A percentile compares a stretch with the other conserved stretches of the same genome.
Conservation (phyloP, 2,329 filamentous ascomycete genomes). For the Beauveria caledonica region DNA sequence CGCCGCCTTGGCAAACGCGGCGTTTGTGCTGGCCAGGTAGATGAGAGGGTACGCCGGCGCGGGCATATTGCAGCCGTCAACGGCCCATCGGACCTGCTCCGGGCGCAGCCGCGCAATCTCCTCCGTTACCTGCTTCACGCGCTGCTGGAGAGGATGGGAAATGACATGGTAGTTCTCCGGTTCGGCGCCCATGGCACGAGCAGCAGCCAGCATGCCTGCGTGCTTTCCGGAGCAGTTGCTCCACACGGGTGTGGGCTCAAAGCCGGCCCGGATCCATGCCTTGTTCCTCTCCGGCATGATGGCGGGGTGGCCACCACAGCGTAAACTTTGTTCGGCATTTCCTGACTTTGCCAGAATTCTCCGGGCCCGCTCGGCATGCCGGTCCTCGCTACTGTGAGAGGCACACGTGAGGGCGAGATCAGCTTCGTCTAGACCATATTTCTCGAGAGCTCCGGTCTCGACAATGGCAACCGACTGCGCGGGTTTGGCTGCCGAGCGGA, state of each 20-base stretch:
- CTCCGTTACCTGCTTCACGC: slow-evolving; percentile 28
- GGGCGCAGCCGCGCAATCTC: slow-evolving; percentile 24
- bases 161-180: slow-evolving; percentile 27
- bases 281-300: slow-evolving; percentile 27
- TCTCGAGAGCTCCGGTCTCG: slow-evolving; percentile 31
- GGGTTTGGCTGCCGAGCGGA: slow-evolving; percentile 38
- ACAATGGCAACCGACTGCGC: slow-evolving; percentile 36
- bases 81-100: slow-evolving; percentile 29
- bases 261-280: slow-evolving; percentile 30
- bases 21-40: slow-evolving; percentile 27
- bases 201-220: slow-evolving; percentile 36
- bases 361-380: slow-evolving; percentile 29
- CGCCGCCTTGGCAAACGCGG: slow-evolving; percentile 28
- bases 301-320: slow-evolving; percentile 34
- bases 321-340: slow-evolving; percentile 27
- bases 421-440: slow-evolving; percentile 27
- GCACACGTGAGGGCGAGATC: slow-evolving; percentile 40
- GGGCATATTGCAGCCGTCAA: slow-evolving; percentile 40
- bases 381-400: slow-evolving; percentile 36
- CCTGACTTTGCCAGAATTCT: slow-evolving; percentile 29
- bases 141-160: slow-evolving; percentile 29
- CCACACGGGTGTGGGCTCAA: slow-evolving; percentile 28
- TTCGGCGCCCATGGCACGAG: slow-evolving; percentile 26
- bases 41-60: slow-evolving; percentile 34
- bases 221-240: slow-evolving; percentile 44